Base-by-base conservation (phyloP, 2,329 filamentous ascomycete genomes). In the Paecilomyces formosus region DNA sequence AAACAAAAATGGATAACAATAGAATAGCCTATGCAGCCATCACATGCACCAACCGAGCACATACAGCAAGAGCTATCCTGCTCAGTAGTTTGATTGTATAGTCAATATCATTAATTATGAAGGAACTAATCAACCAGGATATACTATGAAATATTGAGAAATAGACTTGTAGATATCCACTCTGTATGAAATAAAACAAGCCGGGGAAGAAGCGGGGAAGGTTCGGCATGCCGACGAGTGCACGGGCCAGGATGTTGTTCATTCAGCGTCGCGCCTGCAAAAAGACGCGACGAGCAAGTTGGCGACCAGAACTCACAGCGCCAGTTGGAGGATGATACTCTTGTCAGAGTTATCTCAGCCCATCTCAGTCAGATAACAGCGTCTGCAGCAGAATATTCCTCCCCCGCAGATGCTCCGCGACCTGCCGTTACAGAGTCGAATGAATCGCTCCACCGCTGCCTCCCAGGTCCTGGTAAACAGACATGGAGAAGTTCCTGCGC, bases 401-500 rank as follows among this genome's bases (percentile, higher is more conserved):
- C 39, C 5, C 18, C 39, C 15, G 13, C 39, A 45, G 39, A 45
- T 45, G 39, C 39, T 45, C 39, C 39, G 39, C 18, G 39, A 45
- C n/a, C n/a, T 45, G 1, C 39, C 39, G 13, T 21, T 6, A n/a
- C 39, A 45, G 39, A 45, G n/a, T 18, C 39, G n/a, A 45, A 45
- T 45, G 39, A 45, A 21, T 45, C 39, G 39, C 39, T 7, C 39
- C 39, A 8, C 39, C 39, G 39, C 18, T 21, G n/a, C 39, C 15
- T 45, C 24, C 35, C 39, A 45, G 18, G 39, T 8, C 35, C 15
- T 45, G 39, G 7, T 52, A 52, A 52, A 31, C 53, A 54, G 35
- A 56, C 62, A 97, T 99, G 94, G 92, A 97, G 81, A 87, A 86
- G 69, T 97, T 93, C 76, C 83, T 99, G 70, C 88, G 92, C 72